Evolutionary conservation across 75 land plant species (phyloP).

Genomic region (Isoetes taiwanensis): DNA sequence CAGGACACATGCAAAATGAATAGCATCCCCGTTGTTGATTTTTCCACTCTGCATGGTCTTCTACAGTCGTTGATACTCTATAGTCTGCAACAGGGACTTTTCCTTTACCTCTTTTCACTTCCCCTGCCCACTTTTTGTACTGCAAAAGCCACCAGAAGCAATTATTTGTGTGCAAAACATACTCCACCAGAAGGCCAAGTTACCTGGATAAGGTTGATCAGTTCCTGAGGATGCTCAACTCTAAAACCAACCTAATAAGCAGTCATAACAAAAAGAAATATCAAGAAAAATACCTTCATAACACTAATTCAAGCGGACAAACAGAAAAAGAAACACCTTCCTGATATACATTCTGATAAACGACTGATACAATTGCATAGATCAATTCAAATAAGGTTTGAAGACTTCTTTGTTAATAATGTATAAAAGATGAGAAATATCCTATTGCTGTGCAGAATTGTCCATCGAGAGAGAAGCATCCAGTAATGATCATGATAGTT

Average conservation of each 20-base stretch:
- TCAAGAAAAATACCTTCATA: too few species aligned
- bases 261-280: too few species aligned
- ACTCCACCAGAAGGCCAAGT: background rate
- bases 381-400: too few species aligned
- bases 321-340: too few species aligned
- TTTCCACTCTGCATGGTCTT: constrained; percentile 6
- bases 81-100: constrained; percentile 96
- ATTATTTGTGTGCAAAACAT: background rate
- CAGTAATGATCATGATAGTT: too few species aligned
- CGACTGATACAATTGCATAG: too few species aligned
- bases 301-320: too few species aligned
- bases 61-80: constrained; percentile 51
- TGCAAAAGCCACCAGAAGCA: constrained; percentile 9
- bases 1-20: constrained; percentile 99
- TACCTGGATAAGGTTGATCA: constrained; percentile 85
- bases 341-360: too few species aligned
- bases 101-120: constrained; percentile 72
- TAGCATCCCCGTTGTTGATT: constrained; percentile 49
- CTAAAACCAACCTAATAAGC: constrained; percentile 92
- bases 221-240: constrained; percentile 93
- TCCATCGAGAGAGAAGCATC: background rate
- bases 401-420: too few species aligned
- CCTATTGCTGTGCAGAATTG: too few species aligned
- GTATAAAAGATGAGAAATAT: too few species aligned
- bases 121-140: constrained; percentile 71